Evolutionary conservation across 345 rosid genomes (phyloP).

Genomic region (Camelina laxa): DNA sequence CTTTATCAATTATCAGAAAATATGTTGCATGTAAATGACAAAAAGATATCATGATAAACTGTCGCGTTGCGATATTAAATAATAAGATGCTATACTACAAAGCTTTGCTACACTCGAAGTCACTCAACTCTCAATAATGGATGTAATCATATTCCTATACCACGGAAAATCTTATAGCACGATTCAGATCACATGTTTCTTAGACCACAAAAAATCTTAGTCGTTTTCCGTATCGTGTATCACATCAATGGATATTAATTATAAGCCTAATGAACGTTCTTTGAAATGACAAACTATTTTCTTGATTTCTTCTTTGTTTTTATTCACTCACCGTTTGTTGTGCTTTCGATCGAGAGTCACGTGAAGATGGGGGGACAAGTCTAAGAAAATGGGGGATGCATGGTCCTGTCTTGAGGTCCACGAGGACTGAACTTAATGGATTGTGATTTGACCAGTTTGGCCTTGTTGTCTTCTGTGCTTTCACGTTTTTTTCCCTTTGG

Average conservation of each 20-base stretch:
- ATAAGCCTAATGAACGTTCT: slow-evolving; percentile 5
- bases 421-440: slow-evolving; percentile 18
- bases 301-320: not conserved
- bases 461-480: slow-evolving; percentile 13
- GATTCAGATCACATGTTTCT: slow-evolving; percentile 8
- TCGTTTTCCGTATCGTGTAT: not conserved
- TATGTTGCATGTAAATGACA: not conserved
- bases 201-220: not conserved
- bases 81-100: not conserved
- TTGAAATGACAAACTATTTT: not conserved
- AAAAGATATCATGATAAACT: not conserved
- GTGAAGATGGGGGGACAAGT: slow-evolving; percentile 24
- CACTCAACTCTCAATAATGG: not conserved
- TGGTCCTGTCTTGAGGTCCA: slow-evolving; percentile 35
- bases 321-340: not conserved
- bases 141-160: slow-evolving; percentile 20
- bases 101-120: not conserved
- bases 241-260: slow-evolving; percentile 9
- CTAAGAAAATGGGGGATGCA: slow-evolving; percentile 16
- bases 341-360: slow-evolving; percentile 24
- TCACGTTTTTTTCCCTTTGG: slow-evolving; percentile 25
- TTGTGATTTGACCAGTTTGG: slow-evolving; percentile 20
- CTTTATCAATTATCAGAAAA: not conserved
- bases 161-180: not conserved
- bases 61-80: not conserved